A percentile compares a stretch with the other conserved stretches of the same genome.
These are phyloP conservation scores for Torulaspora globosa DNA, from an alignment of 1,139 yeast genomes.

Conservation along the genomic window DNA sequence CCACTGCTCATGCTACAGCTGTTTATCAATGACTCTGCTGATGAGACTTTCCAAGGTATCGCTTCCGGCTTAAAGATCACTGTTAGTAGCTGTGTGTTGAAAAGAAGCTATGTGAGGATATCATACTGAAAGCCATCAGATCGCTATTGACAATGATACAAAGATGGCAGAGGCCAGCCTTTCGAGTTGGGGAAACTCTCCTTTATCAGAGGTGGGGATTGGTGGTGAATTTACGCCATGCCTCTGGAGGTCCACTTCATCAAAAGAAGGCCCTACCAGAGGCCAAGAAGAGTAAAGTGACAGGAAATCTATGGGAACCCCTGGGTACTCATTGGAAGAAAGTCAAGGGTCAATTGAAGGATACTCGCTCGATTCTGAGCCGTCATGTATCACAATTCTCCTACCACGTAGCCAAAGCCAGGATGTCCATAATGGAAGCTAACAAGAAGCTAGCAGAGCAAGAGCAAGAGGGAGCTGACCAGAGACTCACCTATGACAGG, in stretches of 20 bases:
- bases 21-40: neutral
- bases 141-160: conserved; percentile 1
- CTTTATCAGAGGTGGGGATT: neutral
- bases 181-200: neutral
- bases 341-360: conserved; percentile 12
- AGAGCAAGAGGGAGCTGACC: conserved; percentile 34
- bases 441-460: conserved; percentile 38
- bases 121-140: neutral
- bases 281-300: neutral
- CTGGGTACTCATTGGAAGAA: conserved; percentile 19
- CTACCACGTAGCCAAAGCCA: conserved; percentile 35
- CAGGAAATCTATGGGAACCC: conserved; percentile 1
- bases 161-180: neutral
- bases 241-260: conserved; percentile 2
- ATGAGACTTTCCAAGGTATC: neutral
- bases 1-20: conserved; percentile 10
- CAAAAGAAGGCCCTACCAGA: conserved; percentile 2
- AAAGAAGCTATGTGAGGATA: neutral
- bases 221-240: neutral
- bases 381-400: conserved; percentile 18
- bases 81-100: neutral
- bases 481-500: conserved; percentile 34
- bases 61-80: neutral
- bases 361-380: conserved; percentile 11
- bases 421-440: conserved; percentile 37